Base-by-base conservation (phyloP, 2,329 filamentous ascomycete species). In the Aaosphaeria arxii region DNA sequence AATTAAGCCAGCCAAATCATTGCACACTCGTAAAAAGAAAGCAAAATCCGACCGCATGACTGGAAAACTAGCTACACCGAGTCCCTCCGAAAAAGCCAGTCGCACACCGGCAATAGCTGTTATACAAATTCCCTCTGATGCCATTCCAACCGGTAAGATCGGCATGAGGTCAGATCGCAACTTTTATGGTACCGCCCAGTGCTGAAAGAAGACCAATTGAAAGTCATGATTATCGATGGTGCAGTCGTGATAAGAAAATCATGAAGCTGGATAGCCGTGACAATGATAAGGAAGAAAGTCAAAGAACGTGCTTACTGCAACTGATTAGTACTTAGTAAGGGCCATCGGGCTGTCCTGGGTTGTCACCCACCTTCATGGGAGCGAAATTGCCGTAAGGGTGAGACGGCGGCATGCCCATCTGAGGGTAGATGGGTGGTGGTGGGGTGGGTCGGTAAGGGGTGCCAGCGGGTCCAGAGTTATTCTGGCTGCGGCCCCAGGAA, bases 401-500 rank as follows among this genome's bases (percentile, higher is more conserved):
- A 58, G 78, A 73, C 28, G 82, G 82, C 54, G 82, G 80, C 78
- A 86, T 85, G 57, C 82, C 83, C 82, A 86, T 86, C 47, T 84
- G 84, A 71, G 84, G 84, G 71, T 85, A 88, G 66, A 88, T 85
- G 35, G 86, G 86, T 60, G 86, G 86, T 40, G 86, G 86, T 52
- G 94, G 94, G 44, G 94, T 94, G 54, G 94, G 94, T 56, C 94
- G 88, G 77, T 99, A 97, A 50, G 94, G 94, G 59, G 94, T 97
- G 58, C 94, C 94, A 51, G 95, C 94, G 46, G 86, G 86, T 49
- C 94, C 94, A 53, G 92, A 97, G 81, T 99, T 99, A 84, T 97
- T 99, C 81, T 99, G 94, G 47, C 89, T 95, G 56, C 94, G 89
- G 55, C 94, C 94, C 94, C 94, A 99, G 71, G 90, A 96, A 59